A percentile compares a stretch with the other conserved stretches of the same genome.
phyloP scores from a whole-genome alignment of 2,329 filamentous ascomycete genomes.

The Cladosporium halotolerans region DNA sequence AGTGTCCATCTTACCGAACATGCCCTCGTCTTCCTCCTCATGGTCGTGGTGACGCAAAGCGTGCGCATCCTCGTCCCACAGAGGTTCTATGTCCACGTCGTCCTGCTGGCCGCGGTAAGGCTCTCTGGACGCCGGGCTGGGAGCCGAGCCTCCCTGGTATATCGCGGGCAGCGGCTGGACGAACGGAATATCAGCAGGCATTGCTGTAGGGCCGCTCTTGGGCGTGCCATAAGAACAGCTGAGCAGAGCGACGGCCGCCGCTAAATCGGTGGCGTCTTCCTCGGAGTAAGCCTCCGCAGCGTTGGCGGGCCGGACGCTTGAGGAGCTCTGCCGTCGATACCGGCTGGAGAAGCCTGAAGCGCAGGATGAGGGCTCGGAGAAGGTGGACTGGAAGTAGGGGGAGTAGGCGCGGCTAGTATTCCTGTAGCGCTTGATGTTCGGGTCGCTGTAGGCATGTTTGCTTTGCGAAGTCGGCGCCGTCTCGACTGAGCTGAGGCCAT shows the following conservation, averaged over 20 bases:
- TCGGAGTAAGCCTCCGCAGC: slow-evolving; percentile 63
- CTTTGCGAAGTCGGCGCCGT: slow-evolving; percentile 85
- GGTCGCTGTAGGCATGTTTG: slow-evolving; percentile 49
- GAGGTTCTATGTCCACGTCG: slow-evolving; percentile 47
- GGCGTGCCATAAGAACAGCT: slow-evolving; percentile 88
- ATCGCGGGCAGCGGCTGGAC: slow-evolving; percentile 83
- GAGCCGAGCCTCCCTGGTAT: slow-evolving; percentile 50
- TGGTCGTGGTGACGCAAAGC: slow-evolving; percentile 65
- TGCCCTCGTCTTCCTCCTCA: slow-evolving; percentile 89
- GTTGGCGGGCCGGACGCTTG: slow-evolving; percentile 66
- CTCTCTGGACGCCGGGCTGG: slow-evolving; percentile 15
- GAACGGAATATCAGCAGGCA: slow-evolving; percentile 71
- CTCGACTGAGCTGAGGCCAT: slow-evolving; percentile 76
- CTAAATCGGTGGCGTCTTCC: slow-evolving; percentile 79
- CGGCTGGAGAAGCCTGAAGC: slow-evolving; percentile 47
- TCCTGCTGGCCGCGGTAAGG: slow-evolving; percentile 9
- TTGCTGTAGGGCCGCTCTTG: slow-evolving; percentile 55
- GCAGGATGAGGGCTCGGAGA: slow-evolving; percentile 50
- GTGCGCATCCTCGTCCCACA: slow-evolving; percentile 33
- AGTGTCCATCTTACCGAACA: slow-evolving; percentile 96
- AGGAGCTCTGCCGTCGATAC: slow-evolving; percentile 62
- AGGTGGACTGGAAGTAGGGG: slow-evolving; percentile 73
- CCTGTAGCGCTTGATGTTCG: slow-evolving; percentile 39
- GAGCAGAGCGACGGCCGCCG: slow-evolving; percentile 81
- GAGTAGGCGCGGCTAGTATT: slow-evolving; percentile 50